phyloP scores from a whole-genome alignment of 345 rosid species.

The Syzygium grande region DNA sequence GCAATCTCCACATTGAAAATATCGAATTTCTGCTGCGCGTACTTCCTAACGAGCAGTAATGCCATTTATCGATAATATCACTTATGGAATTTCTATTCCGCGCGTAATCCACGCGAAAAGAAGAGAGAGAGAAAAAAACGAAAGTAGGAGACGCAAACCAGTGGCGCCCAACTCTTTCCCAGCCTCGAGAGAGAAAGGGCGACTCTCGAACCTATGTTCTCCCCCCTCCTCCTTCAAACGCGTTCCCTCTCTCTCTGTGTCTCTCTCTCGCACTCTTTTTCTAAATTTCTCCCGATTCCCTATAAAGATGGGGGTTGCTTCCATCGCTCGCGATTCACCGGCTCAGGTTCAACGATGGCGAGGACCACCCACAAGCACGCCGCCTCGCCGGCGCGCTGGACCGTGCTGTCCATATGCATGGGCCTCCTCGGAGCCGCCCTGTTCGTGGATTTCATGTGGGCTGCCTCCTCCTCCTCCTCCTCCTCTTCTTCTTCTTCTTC shows the following conservation, averaged over 20 bases:
- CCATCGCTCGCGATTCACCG: not conserved
- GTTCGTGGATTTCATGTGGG: slow-evolving; percentile 30
- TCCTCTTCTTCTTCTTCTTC: not conserved
- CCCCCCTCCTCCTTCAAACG: slow-evolving; percentile 1
- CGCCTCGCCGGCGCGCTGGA: slow-evolving; percentile 11
- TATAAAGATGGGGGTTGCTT: not conserved
- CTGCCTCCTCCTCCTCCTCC: slow-evolving; percentile 17
- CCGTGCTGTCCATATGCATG: slow-evolving; percentile 17
- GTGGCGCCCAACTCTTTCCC: slow-evolving; percentile 47
- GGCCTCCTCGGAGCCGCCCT: slow-evolving; percentile 31
- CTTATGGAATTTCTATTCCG: not conserved
- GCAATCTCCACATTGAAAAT: too few relatives aligned
- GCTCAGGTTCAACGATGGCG: slow-evolving; percentile 25
- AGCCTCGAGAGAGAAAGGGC: not conserved
- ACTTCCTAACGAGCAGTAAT: too few relatives aligned
- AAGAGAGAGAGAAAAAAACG: too few relatives aligned
- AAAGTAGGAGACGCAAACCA: slow-evolving; percentile 9
- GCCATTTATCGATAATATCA: too few relatives aligned
- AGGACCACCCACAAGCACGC: slow-evolving; percentile 13
- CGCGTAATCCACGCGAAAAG: not conserved
- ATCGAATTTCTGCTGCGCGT: too few relatives aligned
- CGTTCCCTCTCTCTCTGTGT: not conserved
- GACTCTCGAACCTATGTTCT: not conserved
- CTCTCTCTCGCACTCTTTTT: not conserved
- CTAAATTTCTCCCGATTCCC: not conserved